A percentile compares a stretch with the other conserved stretches of the same genome.
Evolutionary conservation across 148 eudicot genomes (phyloP).

Genomic region (Fagopyrum esculentum): DNA sequence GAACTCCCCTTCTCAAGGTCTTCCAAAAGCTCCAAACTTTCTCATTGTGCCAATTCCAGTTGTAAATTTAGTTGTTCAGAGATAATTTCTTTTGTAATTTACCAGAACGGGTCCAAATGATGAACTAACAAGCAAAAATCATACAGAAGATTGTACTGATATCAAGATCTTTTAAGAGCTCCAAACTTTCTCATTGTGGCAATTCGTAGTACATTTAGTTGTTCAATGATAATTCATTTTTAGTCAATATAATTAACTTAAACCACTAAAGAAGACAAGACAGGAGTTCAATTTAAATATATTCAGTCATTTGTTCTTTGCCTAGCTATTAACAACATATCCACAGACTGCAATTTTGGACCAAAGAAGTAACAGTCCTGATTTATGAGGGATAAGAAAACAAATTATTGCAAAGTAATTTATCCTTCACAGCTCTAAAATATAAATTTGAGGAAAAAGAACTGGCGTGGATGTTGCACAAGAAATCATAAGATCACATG

Average conservation of each 20-base stretch:
- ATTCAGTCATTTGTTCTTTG: not conserved
- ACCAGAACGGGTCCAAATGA: too few species aligned
- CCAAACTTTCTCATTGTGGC: not conserved
- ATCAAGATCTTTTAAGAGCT: not conserved
- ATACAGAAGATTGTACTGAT: too few species aligned
- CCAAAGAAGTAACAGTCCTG: not conserved
- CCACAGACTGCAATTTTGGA: not conserved
- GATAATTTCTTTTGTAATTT: not conserved
- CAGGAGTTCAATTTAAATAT: not conserved
- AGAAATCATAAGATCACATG: not conserved
- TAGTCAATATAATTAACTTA: not conserved
- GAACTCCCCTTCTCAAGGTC: not conserved
- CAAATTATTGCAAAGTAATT: not conserved
- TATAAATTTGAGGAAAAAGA: not conserved
- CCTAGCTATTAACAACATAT: not conserved
- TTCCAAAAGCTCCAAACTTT: not conserved
- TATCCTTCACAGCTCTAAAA: not conserved
- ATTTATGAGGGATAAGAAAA: not conserved
- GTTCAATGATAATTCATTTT: not conserved
- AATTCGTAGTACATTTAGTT: not conserved
- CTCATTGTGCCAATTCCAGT: not conserved
- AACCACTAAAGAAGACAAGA: not conserved
- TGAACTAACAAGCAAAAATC: too few species aligned
- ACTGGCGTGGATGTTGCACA: not conserved
- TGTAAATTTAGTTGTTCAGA: not conserved